Conservation (phyloP, 2,329 filamentous ascomycete species). For the Aspergillus novofumigatus region DNA sequence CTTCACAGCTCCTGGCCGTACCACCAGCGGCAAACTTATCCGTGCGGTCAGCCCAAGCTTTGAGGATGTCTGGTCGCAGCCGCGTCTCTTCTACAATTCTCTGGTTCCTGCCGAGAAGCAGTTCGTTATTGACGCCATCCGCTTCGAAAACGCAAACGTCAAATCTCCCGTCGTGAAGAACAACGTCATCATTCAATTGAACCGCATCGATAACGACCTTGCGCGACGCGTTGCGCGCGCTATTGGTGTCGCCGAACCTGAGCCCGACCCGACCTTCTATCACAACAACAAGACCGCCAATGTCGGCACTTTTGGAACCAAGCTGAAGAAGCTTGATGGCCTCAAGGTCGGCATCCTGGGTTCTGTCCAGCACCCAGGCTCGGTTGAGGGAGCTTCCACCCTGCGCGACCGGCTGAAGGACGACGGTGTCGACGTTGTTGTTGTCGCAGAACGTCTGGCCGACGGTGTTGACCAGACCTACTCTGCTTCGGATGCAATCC, state of each 20-base stretch:
- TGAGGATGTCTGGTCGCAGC: slow-evolving; percentile 68
- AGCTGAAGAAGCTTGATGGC: slow-evolving; percentile 58
- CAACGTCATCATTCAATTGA: slow-evolving; percentile 66
- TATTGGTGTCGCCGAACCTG: slow-evolving; percentile 57
- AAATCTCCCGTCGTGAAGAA: slow-evolving; percentile 55
- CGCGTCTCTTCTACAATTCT: slow-evolving; percentile 71
- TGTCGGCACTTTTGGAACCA: slow-evolving; percentile 56
- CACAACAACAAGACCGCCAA: slow-evolving; percentile 62
- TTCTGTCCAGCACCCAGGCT: slow-evolving; percentile 39
- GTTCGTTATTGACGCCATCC: slow-evolving; percentile 67
- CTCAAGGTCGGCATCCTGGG: slow-evolving; percentile 62
- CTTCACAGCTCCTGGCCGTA: slow-evolving; percentile 62
- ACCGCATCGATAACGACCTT: slow-evolving; percentile 63
- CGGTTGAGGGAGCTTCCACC: slow-evolving; percentile 47
- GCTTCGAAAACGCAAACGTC: slow-evolving; percentile 64
- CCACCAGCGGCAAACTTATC: slow-evolving; percentile 49
- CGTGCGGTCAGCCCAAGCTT: slow-evolving; percentile 61
- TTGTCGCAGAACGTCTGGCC: slow-evolving; percentile 58
- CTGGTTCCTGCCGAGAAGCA: slow-evolving; percentile 63
- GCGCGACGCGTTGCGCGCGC: slow-evolving; percentile 61
- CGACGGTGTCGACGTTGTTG: slow-evolving; percentile 51
- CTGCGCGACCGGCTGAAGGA: slow-evolving; percentile 44
- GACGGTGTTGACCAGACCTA: slow-evolving; percentile 61
- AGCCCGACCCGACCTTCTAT: slow-evolving; percentile 61
- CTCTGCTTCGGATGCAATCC: slow-evolving; percentile 54